Base-by-base conservation (phyloP, 805 yeast genomes). In the Candida hungchunana region DNA sequence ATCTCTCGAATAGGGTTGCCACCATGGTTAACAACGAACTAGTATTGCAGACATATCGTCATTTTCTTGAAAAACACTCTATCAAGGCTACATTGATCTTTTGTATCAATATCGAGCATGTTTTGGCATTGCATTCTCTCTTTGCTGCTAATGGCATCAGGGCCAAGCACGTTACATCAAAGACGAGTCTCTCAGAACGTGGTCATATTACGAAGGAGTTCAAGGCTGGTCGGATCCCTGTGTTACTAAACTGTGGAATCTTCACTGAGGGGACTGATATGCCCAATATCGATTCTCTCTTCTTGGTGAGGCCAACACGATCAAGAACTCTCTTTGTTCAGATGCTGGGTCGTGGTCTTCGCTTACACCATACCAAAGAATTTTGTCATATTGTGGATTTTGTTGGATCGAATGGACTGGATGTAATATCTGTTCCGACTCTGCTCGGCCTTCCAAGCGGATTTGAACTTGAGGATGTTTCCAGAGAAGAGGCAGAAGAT, bases 191-290 rank as follows among this genome's bases (percentile, higher is more conserved):
- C 14, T 51, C 55, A 6, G 77, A 71, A 26, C 64, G 97, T 26
- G 69, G 62, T 12, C 50, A 56, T 3, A 65, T 77, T 0, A 59
- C 88, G 2, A 58, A 63, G 6, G 79, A 73, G 23, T 90, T 89
- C 53, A 71, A 67, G 42, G 47, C 60, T 0, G 88, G 93, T 0
- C 53, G 68, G 12, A 66, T 85, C 14, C 75, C 80, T 5, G 94
- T 90, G 0, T 59, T 89, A 20, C 71, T 93, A 62, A 90, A 90
- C 53, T 93, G 95, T 55, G 86, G 83, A 13, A 85, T 89, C 6
- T 81, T 90, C 48, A 89, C 96, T 0, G 97, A 89, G 56, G 97
- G 97, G 0, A 87, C 97, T 0, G 97, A 89, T 60, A 79, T 90
- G 14, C 97, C 97, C 3, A 79, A 79, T 42, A 82, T 88, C 38